phyloP scores from a whole-genome alignment of 805 yeast genomes.

The Grigorovia transvaalensis region DNA sequence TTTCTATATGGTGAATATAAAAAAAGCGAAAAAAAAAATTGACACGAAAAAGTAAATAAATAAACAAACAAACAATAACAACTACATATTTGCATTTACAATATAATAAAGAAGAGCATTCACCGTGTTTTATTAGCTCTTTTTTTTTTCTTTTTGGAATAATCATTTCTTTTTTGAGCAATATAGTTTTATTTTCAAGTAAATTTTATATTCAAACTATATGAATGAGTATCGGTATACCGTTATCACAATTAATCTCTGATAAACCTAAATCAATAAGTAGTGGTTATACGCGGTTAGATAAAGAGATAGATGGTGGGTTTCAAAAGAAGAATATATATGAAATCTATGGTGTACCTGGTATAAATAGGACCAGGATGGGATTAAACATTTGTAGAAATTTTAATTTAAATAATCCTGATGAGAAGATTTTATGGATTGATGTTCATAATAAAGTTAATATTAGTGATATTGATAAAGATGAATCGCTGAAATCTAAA shows the following conservation, averaged over 20 bases:
- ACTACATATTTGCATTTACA: no score
- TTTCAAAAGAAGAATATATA: conserved; percentile 22
- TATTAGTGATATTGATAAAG: conserved; percentile 3
- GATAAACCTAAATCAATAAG: conserved; percentile 16
- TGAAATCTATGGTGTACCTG: conserved; percentile 28
- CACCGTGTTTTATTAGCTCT: no score
- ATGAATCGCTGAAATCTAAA: not conserved
- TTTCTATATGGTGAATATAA: no score
- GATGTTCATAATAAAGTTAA: conserved; percentile 14
- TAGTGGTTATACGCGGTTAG: conserved; percentile 18
- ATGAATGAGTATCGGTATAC: conserved; percentile 25
- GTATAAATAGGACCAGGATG: conserved; percentile 22
- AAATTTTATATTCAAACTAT: not conserved
- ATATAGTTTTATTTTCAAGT: no score
- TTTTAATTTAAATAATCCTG: conserved; percentile 1
- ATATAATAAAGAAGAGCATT: no score
- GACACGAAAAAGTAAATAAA: no score
- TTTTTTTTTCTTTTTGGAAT: no score
- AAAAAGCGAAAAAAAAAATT: no score
- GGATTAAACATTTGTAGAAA: conserved; percentile 14
- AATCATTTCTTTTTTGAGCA: no score
- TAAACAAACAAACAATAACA: no score
- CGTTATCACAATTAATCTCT: conserved; percentile 24
- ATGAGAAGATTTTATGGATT: conserved; percentile 21
- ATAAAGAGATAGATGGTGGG: conserved; percentile 17